Conservation (phyloP, 2,329 filamentous ascomycete species). For the Dactylellina drechsleri region DNA sequence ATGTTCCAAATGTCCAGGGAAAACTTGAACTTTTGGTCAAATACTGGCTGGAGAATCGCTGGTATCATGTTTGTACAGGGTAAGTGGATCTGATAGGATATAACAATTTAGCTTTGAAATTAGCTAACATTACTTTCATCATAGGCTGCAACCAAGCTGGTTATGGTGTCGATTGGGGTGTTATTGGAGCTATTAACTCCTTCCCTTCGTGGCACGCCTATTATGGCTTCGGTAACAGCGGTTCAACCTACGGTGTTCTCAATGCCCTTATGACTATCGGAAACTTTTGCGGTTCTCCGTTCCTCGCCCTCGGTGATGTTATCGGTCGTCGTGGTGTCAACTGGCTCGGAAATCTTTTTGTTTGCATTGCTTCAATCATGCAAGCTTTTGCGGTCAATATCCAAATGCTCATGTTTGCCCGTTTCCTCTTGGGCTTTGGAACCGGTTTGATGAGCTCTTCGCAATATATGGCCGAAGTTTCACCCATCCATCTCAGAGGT, state of each 20-base stretch:
- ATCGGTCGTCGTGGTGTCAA: conserved; percentile 67
- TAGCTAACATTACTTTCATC: conserved; percentile 58
- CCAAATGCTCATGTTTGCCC: conserved; percentile 61
- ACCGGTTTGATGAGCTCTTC: conserved; percentile 61
- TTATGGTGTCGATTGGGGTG: conserved; percentile 66
- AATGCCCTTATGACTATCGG: conserved; percentile 66
- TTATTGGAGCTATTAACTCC: conserved; percentile 65
- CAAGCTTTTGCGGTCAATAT: conserved; percentile 59
- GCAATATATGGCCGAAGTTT: conserved; percentile 62
- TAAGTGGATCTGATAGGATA: neutral
- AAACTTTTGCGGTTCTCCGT: conserved; percentile 65
- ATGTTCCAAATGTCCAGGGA: conserved; percentile 63
- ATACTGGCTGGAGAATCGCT: conserved; percentile 62
- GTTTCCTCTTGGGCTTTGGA: conserved; percentile 62
- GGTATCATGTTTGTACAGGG: conserved; percentile 62
- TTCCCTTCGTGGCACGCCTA: conserved; percentile 63
- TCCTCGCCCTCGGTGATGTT: conserved; percentile 66
- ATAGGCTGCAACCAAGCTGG: conserved; percentile 66
- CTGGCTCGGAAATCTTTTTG: conserved; percentile 64
- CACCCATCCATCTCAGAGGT: conserved; percentile 60
- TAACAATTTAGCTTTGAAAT: neutral
- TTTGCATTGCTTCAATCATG: conserved; percentile 64
- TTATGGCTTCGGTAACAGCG: conserved; percentile 63
- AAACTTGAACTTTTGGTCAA: conserved; percentile 62
- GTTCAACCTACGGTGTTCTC: conserved; percentile 63